These are phyloP conservation scores for Acrodontium crateriforme DNA, from an alignment of 2,329 filamentous ascomycete species.

Conservation along the genomic window DNA sequence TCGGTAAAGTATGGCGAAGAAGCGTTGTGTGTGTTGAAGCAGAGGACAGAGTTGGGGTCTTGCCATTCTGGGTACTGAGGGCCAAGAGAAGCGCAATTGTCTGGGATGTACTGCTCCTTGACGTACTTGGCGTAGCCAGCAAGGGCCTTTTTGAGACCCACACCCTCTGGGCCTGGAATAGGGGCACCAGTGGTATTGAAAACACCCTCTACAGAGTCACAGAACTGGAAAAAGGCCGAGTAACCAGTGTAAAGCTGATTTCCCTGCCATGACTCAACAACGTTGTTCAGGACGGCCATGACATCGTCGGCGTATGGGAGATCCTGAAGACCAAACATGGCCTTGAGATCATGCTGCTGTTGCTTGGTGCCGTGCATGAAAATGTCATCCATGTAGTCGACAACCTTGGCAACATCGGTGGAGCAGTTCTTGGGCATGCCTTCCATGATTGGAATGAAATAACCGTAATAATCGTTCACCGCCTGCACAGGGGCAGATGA, in stretches of 20 bases:
- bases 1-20: slow-evolving; percentile 39
- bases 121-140: slow-evolving; percentile 42
- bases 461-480: slow-evolving; percentile 44
- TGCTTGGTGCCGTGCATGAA: slow-evolving; percentile 16
- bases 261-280: slow-evolving; percentile 45
- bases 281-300: slow-evolving; percentile 38
- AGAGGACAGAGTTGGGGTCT: too few species aligned
- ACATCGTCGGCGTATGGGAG: slow-evolving; percentile 41
- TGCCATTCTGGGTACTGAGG: too few species aligned
- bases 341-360: slow-evolving; percentile 33
- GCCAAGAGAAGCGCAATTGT: slow-evolving; percentile 34
- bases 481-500: slow-evolving; percentile 43
- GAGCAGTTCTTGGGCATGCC: slow-evolving; percentile 48
- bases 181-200: slow-evolving; percentile 12
- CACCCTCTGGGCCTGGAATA: slow-evolving; percentile 29
- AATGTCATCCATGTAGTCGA: slow-evolving; percentile 34
- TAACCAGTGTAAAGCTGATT: slow-evolving; percentile 8
- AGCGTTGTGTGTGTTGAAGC: slow-evolving; percentile 40
- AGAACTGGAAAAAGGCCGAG: slow-evolving; percentile 32
- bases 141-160: slow-evolving; percentile 42
- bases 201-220: slow-evolving; percentile 24
- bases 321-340: slow-evolving; percentile 38
- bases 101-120: slow-evolving; percentile 32
- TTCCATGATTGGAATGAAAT: slow-evolving; percentile 42
- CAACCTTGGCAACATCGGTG: slow-evolving; percentile 36